Evolutionary conservation across 2,329 filamentous ascomycete genomes (phyloP).

Genomic region (Epichloe coenophiala): DNA sequence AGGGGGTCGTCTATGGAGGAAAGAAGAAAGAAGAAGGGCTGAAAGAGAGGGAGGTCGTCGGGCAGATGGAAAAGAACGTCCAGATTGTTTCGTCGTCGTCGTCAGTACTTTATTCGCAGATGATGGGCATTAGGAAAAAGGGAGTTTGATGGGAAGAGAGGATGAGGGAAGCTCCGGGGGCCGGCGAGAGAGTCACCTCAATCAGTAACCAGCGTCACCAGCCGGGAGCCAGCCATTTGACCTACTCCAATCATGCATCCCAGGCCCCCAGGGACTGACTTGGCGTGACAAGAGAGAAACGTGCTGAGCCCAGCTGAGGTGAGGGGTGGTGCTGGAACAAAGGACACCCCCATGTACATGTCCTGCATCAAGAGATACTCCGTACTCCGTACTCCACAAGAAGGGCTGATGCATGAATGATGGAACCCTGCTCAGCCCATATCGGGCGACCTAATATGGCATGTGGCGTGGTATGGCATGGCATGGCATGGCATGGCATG

Average conservation of each 20-base stretch:
- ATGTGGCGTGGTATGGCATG: not conserved
- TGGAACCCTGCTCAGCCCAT: no score
- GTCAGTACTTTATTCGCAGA: not conserved
- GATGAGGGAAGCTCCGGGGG: not conserved
- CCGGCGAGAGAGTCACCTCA: conserved; percentile 4
- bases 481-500: not conserved
- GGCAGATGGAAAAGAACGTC: not conserved
- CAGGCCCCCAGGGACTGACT: not conserved
- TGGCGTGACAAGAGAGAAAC: not conserved
- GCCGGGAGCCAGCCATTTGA: no score
- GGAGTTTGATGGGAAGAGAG: conserved; percentile 2
- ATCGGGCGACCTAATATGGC: no score
- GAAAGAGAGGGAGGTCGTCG: not conserved
- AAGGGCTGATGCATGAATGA: no score
- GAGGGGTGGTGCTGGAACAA: not conserved
- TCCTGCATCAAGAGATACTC: no score
- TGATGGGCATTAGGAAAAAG: not conserved
- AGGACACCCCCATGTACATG: no score
- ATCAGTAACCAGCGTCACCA: no score
- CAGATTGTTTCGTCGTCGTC: not conserved
- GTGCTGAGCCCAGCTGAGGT: conserved; percentile 4
- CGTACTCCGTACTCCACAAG: no score
- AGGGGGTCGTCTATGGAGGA: not conserved
- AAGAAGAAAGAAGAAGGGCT: not conserved
- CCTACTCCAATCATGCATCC: not conserved